Base-by-base conservation (phyloP, 2,329 filamentous ascomycete genomes). In the Aspergillus arachidicola region DNA sequence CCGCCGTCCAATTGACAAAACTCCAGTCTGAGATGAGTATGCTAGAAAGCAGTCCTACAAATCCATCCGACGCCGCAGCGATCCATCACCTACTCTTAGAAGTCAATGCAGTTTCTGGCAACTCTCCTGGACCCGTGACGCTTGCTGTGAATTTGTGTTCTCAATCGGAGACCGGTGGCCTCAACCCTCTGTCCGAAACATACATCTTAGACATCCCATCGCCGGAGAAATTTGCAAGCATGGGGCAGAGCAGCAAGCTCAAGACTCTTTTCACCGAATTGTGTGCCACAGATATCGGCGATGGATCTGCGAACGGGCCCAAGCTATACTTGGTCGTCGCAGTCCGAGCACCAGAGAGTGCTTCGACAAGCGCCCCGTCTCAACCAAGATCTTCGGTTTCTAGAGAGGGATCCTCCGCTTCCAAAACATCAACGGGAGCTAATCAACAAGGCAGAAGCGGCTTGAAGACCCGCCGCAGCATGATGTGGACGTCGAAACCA, bases 1-100 rank as follows among this genome's bases (percentile, higher is more conserved):
- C 94, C 1, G 92, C 95, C 4, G 91, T 98, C 32, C 91, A 97
- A 63, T 87, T 97, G 68, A 94, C 94, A 7, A 93, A 89, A 74
- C 82, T 98, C 61, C 96, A 99, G 80, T 96, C 95, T 5, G 87
- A 94, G 74, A 99, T 99, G 95, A 96, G 93, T 77, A 85, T 98
- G 71, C 83, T 99, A 53, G 90, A 97, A 62, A 90, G 92, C 69
- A 87, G 89, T n/a, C 94, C 93, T 0, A 86, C 87, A 23, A 83
- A 87, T 4, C 82, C 86, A 11, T 79, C 87, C 19, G 93, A 91
- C 69, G 83, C 93, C 69, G 85, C 89, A 57, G 89, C 87, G 1
- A 84, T 91, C 41, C 81, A 96, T 59, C 91, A 97, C 74, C 90
- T 98, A 70, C 83, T 96, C 63, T 86, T 97, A 34, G 93, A 96